A percentile compares a stretch with the other conserved stretches of the same genome.
Evolutionary conservation across 106 monocot genomes (phyloP).

Genomic region (Amphibolis antarctica): DNA sequence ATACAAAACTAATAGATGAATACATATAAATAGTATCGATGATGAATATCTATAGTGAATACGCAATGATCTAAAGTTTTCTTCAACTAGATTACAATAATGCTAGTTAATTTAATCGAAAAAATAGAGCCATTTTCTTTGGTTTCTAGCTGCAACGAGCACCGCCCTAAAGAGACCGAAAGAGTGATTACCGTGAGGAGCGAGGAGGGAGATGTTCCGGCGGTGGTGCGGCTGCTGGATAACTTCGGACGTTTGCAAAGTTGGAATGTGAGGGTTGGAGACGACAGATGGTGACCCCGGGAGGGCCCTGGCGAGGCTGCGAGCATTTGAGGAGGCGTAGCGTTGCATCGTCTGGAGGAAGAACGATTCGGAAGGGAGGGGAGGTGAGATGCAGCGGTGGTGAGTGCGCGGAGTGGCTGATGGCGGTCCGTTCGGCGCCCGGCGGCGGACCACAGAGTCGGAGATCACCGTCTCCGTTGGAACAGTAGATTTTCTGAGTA

Average conservation of each 20-base stretch:
- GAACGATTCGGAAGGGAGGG: too few species aligned
- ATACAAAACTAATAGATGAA: too few species aligned
- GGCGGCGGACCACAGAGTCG: too few species aligned
- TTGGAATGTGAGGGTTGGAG: not conserved
- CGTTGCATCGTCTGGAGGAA: not conserved
- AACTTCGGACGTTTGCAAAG: not conserved
- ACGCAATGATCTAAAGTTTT: too few species aligned
- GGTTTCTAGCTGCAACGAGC: not conserved
- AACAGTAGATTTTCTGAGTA: too few species aligned
- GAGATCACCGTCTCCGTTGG: too few species aligned
- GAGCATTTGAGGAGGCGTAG: not conserved
- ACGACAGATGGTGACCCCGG: not conserved
- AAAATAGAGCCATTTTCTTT: not conserved
- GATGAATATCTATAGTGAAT: too few species aligned
- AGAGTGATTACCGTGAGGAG: not conserved
- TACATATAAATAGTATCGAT: too few species aligned
- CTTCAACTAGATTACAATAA: too few species aligned
- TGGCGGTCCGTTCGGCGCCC: conserved; percentile 4
- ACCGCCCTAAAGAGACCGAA: not conserved
- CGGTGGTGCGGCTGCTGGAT: not conserved
- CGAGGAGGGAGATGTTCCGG: not conserved
- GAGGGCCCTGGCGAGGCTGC: conserved; percentile 1
- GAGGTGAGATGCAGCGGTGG: too few species aligned
- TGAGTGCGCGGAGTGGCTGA: too few species aligned
- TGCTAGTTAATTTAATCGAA: too few species aligned